Evolutionary conservation across 2,329 filamentous ascomycete species (phyloP), one percentile per base, ranked within the genome.

Genomic region (Aspergillus amoenus): DNA sequence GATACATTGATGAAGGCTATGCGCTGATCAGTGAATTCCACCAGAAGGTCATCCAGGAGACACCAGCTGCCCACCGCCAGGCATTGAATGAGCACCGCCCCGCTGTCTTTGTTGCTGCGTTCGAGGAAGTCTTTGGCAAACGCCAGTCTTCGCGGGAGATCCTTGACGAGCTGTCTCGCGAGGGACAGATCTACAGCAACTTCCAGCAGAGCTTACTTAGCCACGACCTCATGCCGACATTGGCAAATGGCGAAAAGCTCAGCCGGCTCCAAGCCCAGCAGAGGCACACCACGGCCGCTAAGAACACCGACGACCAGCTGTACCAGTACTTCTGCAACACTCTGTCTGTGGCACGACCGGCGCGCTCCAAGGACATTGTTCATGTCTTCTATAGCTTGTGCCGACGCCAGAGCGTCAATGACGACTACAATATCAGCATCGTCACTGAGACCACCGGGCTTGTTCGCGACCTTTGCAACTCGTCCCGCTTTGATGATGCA

Each of bases 1-100:
- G 77, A 6, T 76, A 79, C 54, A 72, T 70, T 15, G 61, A 74
- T 27, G 71, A 76, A 44, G 76, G 76, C 54, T 68, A 74, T 58
- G 66, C 75, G 41, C 61, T 82, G 4, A 72, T 81, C 5, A 71
- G 78, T 34, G 77, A 82, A 57, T 66, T 83, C 13, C 80, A 79
- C 57, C 74, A 77, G 50, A 79, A 82, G 56, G 74, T 82, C n/a
- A 75, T 82, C 30, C 77, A 78, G 21, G 74, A 76, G 37, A 75
- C 79, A 40, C 63, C 73, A 40, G 66, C 65, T 6, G 65, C 66
- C 2, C 64, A 64, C 32, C 64, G 61, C 6, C 64, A 64, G 40
- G 50, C 64, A 1, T 55, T 75, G 58, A 65, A 72, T 52, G 68
- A 74, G 59, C 67, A 70, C 58, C 58, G 67, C 1, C 75, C 76